Base-by-base conservation (phyloP, 768 basidiomycete genomes). In the Serpula lacrymans region DNA sequence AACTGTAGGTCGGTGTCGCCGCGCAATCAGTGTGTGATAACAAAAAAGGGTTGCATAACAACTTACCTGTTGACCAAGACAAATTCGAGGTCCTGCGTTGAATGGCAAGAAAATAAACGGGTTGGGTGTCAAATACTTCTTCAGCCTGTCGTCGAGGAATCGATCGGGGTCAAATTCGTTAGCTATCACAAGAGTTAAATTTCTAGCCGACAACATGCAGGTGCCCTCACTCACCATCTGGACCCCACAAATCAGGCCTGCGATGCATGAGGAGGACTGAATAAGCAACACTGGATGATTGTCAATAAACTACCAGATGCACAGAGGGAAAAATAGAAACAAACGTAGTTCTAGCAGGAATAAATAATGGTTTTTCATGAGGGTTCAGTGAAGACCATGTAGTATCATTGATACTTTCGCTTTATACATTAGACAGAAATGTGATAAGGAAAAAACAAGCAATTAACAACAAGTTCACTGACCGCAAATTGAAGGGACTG, bases 151-250 rank as follows among this genome's bases (percentile, higher is more conserved):
- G 45, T 85, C 82, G 28, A 85, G 54, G 68, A 82, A 84, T 1
- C 82, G 69, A 44, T 82, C 77, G 0, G 83, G 83, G 51, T 84
- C 82, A 47, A 84, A 86, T 42, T 60, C 48, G 3, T 71, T 54
- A n/a, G 80, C 79, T 80, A 34, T 7, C 14, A 17, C 13, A 34
- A 32, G n/a, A 11, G n/a, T 12, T 30, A 36, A 16, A 20, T n/a
- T 24, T 7, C 10, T 41, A 7, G 14, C 27, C 16, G 25, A 37
- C 24, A 13, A 34, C 23, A 34, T 23, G 27, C 27, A 28, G 27
- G n/a, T 28, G n/a, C n/a, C 17, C 38, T 37, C 11, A 14, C 26
- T 18, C 11, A n/a, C 23, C 33, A 40, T 33, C 31, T 6, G 31
- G 31, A 6, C 31, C 31, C 31, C 31, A 33, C 20, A 33, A 33